phyloP scores from a whole-genome alignment of 2,329 filamentous ascomycete genomes.

The Cladorrhinum sp. region DNA sequence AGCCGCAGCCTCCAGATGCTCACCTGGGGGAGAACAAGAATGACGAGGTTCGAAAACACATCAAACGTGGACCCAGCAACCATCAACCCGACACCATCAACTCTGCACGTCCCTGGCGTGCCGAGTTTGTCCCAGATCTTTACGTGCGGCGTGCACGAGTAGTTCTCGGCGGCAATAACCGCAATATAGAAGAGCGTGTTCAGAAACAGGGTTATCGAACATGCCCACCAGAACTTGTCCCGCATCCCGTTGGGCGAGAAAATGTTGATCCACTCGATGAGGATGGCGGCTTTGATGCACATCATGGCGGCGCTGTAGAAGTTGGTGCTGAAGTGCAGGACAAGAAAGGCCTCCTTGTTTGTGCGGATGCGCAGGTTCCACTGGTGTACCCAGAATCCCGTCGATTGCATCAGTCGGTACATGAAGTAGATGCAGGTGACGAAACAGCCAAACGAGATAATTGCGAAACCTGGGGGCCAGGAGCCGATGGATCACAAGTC shows the following conservation, averaged over 20 bases:
- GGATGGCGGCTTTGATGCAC: slow-evolving; percentile 40
- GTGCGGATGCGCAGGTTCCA: slow-evolving; percentile 33
- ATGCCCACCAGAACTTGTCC: slow-evolving; percentile 35
- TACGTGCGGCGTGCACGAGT: slow-evolving; percentile 34
- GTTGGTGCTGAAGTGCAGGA: slow-evolving; percentile 32
- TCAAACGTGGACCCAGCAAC: slow-evolving; percentile 34
- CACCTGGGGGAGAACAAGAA: slow-evolving; percentile 35
- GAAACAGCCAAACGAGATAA: neutral
- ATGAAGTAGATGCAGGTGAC: neutral
- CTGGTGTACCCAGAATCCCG: slow-evolving; percentile 38
- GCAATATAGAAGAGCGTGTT: slow-evolving; percentile 32
- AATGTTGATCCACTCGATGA: slow-evolving; percentile 42
- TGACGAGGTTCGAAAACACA: slow-evolving; percentile 29
- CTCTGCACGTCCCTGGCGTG: slow-evolving; percentile 33
- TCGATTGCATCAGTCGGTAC: slow-evolving; percentile 25
- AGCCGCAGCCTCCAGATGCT: slow-evolving; percentile 35
- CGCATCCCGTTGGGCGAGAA: slow-evolving; percentile 32
- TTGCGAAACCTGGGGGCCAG: neutral
- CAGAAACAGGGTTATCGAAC: slow-evolving; percentile 29
- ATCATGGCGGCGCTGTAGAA: slow-evolving; percentile 37
- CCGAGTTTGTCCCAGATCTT: slow-evolving; percentile 34
- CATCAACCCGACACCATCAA: slow-evolving; percentile 29
- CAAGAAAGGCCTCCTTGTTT: slow-evolving; percentile 22
- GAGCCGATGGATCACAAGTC: no score
- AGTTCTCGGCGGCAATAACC: slow-evolving; percentile 33